Evolutionary conservation across 2,329 filamentous ascomycete species (phyloP).

Genomic region (Microthyrium microscopicum): DNA sequence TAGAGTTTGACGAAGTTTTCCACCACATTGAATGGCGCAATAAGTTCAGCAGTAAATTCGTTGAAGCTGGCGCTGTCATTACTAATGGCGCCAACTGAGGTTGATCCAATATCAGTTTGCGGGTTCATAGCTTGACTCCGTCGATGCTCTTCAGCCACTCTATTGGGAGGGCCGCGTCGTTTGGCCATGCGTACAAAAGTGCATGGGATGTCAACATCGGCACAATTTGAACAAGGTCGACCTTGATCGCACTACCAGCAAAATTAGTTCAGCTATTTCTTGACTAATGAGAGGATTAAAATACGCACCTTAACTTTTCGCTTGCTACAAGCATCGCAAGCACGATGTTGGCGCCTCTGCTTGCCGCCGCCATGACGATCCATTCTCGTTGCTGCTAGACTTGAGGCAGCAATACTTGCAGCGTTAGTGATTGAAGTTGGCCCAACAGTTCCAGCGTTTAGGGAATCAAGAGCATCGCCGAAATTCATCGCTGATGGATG

Average conservation of each 20-base stretch:
- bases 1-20: conserved; percentile 62
- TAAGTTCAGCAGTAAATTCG: conserved; percentile 39
- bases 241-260: conserved; percentile 39
- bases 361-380: no score
- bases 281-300: no score
- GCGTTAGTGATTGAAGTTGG: no score
- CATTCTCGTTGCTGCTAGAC: no score
- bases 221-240: conserved; percentile 49
- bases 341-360: conserved; percentile 22
- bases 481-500: no score
- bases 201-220: conserved; percentile 48
- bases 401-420: no score
- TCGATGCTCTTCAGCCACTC: conserved; percentile 51
- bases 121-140: no score
- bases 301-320: conserved; percentile 22
- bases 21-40: conserved; percentile 41
- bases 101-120: neutral
- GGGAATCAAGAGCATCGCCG: no score
- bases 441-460: no score
- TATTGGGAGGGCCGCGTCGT: conserved; percentile 47
- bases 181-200: conserved; percentile 48
- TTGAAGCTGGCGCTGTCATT: neutral
- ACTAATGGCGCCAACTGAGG: neutral
- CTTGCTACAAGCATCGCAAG: conserved; percentile 26
- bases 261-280: conserved; percentile 10